Conservation (phyloP, 2,329 filamentous ascomycete species). For the Trichoderma koningiopsis region DNA sequence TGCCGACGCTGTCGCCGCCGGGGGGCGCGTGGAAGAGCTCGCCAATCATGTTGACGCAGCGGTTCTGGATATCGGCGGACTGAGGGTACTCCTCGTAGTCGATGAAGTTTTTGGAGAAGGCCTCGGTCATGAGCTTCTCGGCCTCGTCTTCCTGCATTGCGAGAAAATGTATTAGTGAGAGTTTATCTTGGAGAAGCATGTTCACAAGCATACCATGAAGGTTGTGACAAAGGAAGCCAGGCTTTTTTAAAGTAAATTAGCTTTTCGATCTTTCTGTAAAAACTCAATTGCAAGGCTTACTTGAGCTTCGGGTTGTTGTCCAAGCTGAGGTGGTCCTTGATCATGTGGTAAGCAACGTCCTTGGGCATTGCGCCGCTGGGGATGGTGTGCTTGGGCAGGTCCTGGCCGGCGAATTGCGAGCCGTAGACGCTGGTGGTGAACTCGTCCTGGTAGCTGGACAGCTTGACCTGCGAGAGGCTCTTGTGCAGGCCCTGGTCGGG, state of each 20-base stretch:
- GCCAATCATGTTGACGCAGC: slow-evolving; percentile 89
- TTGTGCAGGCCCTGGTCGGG: slow-evolving; percentile 30
- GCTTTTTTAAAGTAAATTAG: slow-evolving; percentile 52
- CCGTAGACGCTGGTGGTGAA: slow-evolving; percentile 86
- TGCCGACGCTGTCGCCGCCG: slow-evolving; percentile 73
- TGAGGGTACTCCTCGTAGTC: slow-evolving; percentile 85
- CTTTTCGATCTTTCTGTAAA: background rate
- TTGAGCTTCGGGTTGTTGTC: slow-evolving; percentile 90
- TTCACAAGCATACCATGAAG: slow-evolving; percentile 82
- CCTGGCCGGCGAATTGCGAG: slow-evolving; percentile 76
- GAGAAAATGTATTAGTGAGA: background rate
- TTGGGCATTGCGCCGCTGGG: slow-evolving; percentile 88
- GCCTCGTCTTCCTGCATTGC: slow-evolving; percentile 79
- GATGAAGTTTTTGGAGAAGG: slow-evolving; percentile 94
- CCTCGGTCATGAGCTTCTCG: slow-evolving; percentile 92
- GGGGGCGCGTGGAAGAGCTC: slow-evolving; percentile 81
- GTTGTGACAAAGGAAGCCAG: slow-evolving; percentile 93
- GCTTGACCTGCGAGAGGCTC: slow-evolving; percentile 45
- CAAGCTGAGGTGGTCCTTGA: slow-evolving; percentile 89
- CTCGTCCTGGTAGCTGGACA: slow-evolving; percentile 55
- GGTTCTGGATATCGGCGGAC: slow-evolving; percentile 84
- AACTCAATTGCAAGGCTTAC: slow-evolving; percentile 46
- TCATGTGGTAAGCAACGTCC: slow-evolving; percentile 94
- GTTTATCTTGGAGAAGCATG: no score
- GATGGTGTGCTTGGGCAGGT: slow-evolving; percentile 83